A percentile compares a stretch with the other conserved stretches of the same genome.
These are phyloP conservation scores for Dothiorella sarmentorum DNA, from an alignment of 2,329 filamentous ascomycete genomes.

Conservation along the genomic window DNA sequence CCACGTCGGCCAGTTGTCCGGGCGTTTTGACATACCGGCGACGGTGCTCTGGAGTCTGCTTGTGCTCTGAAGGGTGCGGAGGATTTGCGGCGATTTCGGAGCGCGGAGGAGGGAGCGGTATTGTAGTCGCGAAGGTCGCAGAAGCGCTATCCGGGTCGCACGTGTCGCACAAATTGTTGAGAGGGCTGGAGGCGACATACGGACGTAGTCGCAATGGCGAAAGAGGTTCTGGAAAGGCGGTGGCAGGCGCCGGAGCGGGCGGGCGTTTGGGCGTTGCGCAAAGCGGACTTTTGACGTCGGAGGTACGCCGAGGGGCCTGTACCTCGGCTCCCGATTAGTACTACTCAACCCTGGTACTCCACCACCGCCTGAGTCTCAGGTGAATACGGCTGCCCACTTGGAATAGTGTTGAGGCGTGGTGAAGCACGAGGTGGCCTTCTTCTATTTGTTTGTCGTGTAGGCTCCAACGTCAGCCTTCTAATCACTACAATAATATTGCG, in stretches of 20 bases:
- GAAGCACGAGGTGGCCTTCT: too few relatives aligned
- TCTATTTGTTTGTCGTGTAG: too few relatives aligned
- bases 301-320: neutral
- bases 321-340: constrained; percentile 3
- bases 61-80: neutral
- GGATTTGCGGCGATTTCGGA: neutral
- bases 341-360: too few relatives aligned
- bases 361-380: too few relatives aligned
- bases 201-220: neutral
- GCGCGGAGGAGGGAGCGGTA: neutral
- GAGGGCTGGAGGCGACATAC: neutral
- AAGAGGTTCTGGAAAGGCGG: neutral
- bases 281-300: constrained; percentile 2
- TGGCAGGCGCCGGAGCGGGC: neutral
- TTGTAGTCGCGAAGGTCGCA: neutral
- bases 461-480: too few relatives aligned
- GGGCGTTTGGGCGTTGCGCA: neutral
- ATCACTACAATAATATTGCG: too few relatives aligned
- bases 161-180: neutral
- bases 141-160: neutral
- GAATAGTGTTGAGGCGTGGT: too few relatives aligned
- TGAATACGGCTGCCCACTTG: too few relatives aligned
- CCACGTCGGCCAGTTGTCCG: too few relatives aligned
- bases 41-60: neutral
- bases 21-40: neutral